Conservation (phyloP, 345 rosid species). For the Gossypium bickii region DNA sequence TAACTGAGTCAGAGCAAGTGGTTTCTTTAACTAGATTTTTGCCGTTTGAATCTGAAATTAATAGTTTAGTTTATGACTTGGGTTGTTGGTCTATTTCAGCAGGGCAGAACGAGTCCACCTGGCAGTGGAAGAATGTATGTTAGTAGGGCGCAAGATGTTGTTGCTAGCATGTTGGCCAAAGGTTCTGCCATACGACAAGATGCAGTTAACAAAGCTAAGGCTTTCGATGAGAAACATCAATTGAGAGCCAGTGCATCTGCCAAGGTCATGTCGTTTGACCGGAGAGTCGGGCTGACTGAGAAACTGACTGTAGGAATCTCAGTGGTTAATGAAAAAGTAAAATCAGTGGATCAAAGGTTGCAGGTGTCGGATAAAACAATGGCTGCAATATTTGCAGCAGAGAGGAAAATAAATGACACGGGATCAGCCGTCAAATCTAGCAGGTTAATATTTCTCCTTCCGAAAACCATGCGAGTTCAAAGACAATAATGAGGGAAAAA, state of each 20-base stretch:
- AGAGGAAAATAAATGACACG: conserved; percentile 82
- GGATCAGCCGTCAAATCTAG: conserved; percentile 98
- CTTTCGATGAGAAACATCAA: conserved; percentile 85
- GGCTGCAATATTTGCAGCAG: conserved; percentile 97
- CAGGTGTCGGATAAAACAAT: conserved; percentile 93
- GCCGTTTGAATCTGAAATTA: conserved; percentile 9
- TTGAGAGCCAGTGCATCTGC: conserved; percentile 89
- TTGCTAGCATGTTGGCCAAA: conserved; percentile 70
- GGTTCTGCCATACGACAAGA: conserved; percentile 88
- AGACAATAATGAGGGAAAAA: background rate
- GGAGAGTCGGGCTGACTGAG: conserved; percentile 75
- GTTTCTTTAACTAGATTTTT: background rate
- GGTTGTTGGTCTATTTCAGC: conserved; percentile 20
- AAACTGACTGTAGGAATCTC: conserved; percentile 83
- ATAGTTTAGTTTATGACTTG: background rate
- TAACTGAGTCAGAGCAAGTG: background rate
- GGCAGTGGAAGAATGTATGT: conserved; percentile 65
- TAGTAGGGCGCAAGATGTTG: conserved; percentile 81
- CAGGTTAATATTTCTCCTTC: conserved; percentile 45
- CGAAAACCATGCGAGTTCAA: background rate
- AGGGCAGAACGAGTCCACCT: conserved; percentile 46
- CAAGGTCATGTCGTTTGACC: conserved; percentile 73
- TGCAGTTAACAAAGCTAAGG: conserved; percentile 88
- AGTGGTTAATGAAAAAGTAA: conserved; percentile 86
- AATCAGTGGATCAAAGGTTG: conserved; percentile 89